Evolutionary conservation across 2,329 filamentous ascomycete species (phyloP).

Genomic region (Botrytis galanthina): DNA sequence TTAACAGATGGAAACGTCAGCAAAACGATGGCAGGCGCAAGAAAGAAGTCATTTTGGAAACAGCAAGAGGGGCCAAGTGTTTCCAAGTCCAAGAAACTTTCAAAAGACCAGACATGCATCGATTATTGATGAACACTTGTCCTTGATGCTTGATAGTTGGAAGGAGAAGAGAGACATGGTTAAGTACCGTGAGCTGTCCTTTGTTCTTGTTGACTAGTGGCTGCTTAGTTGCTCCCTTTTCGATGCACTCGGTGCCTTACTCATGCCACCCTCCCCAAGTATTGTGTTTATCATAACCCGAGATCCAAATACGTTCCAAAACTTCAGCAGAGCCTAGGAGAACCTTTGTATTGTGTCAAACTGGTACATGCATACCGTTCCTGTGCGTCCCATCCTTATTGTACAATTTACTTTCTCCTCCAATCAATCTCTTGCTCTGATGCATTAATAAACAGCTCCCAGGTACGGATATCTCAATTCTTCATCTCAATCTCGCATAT

Average conservation of each 20-base stretch:
- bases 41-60: not conserved
- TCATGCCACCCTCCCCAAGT: not conserved
- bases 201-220: not conserved
- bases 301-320: not conserved
- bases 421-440: not conserved
- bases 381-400: constrained; percentile 1
- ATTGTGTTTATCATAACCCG: not conserved
- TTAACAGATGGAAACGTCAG: not conserved
- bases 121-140: constrained; percentile 3
- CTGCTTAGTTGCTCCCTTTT: not conserved
- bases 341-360: not conserved
- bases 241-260: not conserved
- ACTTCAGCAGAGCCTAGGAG: not conserved
- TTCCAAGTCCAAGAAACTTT: not conserved
- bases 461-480: not conserved
- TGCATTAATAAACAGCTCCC: not conserved
- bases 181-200: not conserved
- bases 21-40: not conserved
- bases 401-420: not conserved
- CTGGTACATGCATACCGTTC: not conserved
- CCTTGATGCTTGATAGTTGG: not conserved
- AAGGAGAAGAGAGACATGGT: not conserved
- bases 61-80: not conserved
- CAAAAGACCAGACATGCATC: not conserved
- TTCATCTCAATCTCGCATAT: not conserved